Base-by-base conservation (phyloP, 176 grass and related monocot species). In the Dendrocalamus sinicus region DNA sequence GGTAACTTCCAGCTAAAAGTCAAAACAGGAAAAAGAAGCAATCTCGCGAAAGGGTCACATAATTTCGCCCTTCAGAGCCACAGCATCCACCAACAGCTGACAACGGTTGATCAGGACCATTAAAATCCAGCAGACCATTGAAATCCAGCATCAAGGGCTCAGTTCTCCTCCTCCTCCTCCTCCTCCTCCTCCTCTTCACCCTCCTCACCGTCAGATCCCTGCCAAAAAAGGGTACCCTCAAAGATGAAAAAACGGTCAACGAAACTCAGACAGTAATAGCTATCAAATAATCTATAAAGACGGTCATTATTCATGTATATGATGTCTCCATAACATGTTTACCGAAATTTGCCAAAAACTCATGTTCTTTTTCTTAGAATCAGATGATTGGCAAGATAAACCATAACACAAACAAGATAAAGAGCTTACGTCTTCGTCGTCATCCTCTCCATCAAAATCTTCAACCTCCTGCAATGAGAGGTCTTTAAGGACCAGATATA, bases 391-490 rank as follows among this genome's bases (percentile, higher is more conserved):
- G 14, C 16, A 72, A 47, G n/a, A 40, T 46, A 28, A 82, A 84
- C 22, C 9, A 67, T 20, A 50, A 44, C 10, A 67, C 9, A 63
- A 64, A 77, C 12, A 81, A 82, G 44, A 81, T 10, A 48, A 7
- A 46, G 7, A 79, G 44, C 53, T 86, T 95, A 95, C 93, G 77
- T 95, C 93, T 22, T 98, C 95, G 5, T 95, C 91, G 7, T 95
- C 94, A 0, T 95, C 96, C 1, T 95, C 93, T 55, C 89, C 93
- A 59, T 93, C 95, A 72, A 95, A 90, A 22, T 93, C 92, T 81
- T 95, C 96, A 85, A 87, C 79, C 85, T 98, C 93, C 93, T 98
- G 83, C 67, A 85, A 70, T 4, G 12, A 88, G 9, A 88, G 19
- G 70, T 87, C 12, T 45, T 47, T 77, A 67, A 83, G 57, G 12